Conservation (phyloP, 2,329 filamentous ascomycete genomes). For the Lachnellula cervina region DNA sequence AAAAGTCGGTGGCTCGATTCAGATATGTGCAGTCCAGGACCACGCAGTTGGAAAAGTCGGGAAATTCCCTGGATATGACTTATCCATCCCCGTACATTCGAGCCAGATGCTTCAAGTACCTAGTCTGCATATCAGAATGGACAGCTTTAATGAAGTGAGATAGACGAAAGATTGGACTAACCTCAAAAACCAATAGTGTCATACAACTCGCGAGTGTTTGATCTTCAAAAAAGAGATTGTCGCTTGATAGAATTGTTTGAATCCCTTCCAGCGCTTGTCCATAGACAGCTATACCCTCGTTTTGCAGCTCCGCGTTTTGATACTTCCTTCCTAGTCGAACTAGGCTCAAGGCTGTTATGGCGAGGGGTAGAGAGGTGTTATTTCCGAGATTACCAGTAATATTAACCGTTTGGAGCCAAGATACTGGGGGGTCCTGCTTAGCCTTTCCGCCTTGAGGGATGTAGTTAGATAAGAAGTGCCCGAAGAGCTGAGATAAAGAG, state of each 20-base stretch:
- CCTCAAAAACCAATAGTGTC: slow-evolving; percentile 12
- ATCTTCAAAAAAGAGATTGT: slow-evolving; percentile 8
- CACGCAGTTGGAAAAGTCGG: slow-evolving; percentile 8
- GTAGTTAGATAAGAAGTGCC: slow-evolving; percentile 6
- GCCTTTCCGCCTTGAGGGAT: slow-evolving; percentile 8
- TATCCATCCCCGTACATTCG: slow-evolving; percentile 8
- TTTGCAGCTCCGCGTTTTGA: slow-evolving; percentile 6
- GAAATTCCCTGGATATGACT: slow-evolving; percentile 8
- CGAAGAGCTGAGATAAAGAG: slow-evolving; percentile 9
- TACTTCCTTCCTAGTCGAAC: slow-evolving; percentile 10
- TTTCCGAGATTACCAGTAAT: slow-evolving; percentile 5
- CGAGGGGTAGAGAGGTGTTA: slow-evolving; percentile 9
- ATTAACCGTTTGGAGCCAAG: slow-evolving; percentile 11
- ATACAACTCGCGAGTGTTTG: slow-evolving; percentile 11
- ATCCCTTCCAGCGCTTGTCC: slow-evolving; percentile 10
- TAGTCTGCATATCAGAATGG: slow-evolving; percentile 9
- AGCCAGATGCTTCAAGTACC: slow-evolving; percentile 8
- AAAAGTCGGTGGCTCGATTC: slow-evolving; percentile 11
- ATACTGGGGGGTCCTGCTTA: slow-evolving; percentile 6
- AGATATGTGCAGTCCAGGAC: slow-evolving; percentile 9
- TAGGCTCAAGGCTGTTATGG: slow-evolving; percentile 10
- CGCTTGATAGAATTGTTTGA: slow-evolving; percentile 5
- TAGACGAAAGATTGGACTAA: slow-evolving; percentile 4
- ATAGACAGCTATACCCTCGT: slow-evolving; percentile 10
- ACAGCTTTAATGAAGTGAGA: slow-evolving; percentile 2